Evolutionary conservation across 176 grass and related monocot species (phyloP), one percentile per base, ranked within the genome.

Genomic region (Bromus sterilis): DNA sequence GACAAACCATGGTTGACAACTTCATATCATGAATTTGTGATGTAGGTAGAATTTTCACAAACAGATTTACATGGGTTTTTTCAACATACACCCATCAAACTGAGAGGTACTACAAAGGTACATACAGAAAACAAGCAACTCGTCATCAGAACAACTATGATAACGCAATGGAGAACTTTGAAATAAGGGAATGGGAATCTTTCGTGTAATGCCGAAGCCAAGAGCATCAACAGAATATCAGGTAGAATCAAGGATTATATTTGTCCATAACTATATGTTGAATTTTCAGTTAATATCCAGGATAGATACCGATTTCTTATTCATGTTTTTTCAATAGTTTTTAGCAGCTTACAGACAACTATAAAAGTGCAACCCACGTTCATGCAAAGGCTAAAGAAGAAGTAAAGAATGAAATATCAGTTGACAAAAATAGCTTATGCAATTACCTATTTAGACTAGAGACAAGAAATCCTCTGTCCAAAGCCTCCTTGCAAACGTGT

Each of bases 361-460:
- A 15, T 57, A 75, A 75, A 66, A 60, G 64, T 14, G 30, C 16
- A 9, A 56, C 69, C 32, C 51, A 63, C 72, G 14, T 74, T 16
- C 6, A 43, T 21, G n/a, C 55, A 57, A 35, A 80, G 6, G 42
- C 33, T n/a, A 21, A 65, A 20, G 28, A 26, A 43, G 56, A 25
- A 13, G 46, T 67, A 23, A 6, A 58, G 29, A 21, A 60, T 60
- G 61, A 58, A 78, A 51, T 71, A 82, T 26, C 20, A 55, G 14
- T 60, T 14, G 59, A 85, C 10, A 39, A 76, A 55, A 23, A 6
- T 67, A 76, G 76, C 30, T 40, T 66, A 31, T 12, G 24, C 57
- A 84, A 28, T 75, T 82, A 94, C 95, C 95, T 91, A 87, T 91
- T 98, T 71, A 98, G 84, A 85, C 95, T 98, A 80, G 84, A 89